A percentile compares a stretch with the other conserved stretches of the same genome.
phyloP scores from a whole-genome alignment of 2,329 filamentous ascomycete species.

The Stagonosporopsis rhizophila region DNA sequence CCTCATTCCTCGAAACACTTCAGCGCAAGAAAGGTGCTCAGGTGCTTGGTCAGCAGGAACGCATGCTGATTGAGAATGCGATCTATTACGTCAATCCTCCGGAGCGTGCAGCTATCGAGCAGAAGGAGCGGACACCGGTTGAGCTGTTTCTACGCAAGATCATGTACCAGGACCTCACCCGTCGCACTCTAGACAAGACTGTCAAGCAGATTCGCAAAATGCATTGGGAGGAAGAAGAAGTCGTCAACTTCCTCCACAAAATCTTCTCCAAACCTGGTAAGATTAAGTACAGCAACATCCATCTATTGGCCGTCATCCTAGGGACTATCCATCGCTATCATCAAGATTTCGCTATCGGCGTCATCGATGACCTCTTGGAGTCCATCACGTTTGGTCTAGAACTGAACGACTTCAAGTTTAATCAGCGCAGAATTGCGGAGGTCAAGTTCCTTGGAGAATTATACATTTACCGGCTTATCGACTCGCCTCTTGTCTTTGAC shows the following conservation, averaged over 20 bases:
- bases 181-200: constrained; percentile 91
- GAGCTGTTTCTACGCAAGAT: constrained; percentile 93
- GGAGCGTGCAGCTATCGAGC: constrained; percentile 89
- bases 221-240: constrained; percentile 95
- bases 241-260: constrained; percentile 81
- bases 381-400: constrained; percentile 87
- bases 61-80: constrained; percentile 98
- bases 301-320: constrained; percentile 87
- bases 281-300: constrained; percentile 96
- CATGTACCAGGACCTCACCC: constrained; percentile 91
- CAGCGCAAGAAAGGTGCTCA: constrained; percentile 96
- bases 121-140: constrained; percentile 93
- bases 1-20: constrained; percentile 89
- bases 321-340: constrained; percentile 92
- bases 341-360: constrained; percentile 85
- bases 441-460: constrained; percentile 96
- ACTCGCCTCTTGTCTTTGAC: constrained; percentile 94
- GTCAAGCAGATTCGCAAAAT: constrained; percentile 93
- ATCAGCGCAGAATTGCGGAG: constrained; percentile 91
- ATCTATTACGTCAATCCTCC: constrained; percentile 98
- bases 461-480: constrained; percentile 97
- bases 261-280: constrained; percentile 96
- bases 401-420: constrained; percentile 96
- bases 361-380: constrained; percentile 91
- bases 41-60: constrained; percentile 92